Percentiles rank a stretch among this genome's conserved stretches.
phyloP scores from a whole-genome alignment of 176 grass and related monocot species.

The Microstegium vimineum region DNA sequence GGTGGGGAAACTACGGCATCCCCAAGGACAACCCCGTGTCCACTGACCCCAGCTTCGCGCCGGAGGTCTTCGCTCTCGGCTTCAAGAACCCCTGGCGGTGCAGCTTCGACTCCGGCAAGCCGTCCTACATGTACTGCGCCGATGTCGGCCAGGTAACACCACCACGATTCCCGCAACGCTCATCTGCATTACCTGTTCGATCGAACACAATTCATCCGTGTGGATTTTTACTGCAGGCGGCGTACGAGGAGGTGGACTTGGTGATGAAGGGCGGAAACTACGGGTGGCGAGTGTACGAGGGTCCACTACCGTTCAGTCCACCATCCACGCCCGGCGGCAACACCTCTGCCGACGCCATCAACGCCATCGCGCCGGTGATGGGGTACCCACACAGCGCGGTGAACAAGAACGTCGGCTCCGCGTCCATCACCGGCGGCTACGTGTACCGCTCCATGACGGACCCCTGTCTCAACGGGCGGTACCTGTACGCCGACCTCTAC shows the following conservation, averaged over 20 bases:
- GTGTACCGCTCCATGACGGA: slow-evolving; percentile 67
- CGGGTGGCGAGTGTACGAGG: slow-evolving; percentile 79
- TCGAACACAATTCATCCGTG: no score
- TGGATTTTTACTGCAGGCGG: background rate
- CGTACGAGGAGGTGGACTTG: slow-evolving; percentile 70
- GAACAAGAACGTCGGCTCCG: slow-evolving; percentile 68
- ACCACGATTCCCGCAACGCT: no score
- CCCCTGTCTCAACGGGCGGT: slow-evolving; percentile 71
- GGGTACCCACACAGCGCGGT: slow-evolving; percentile 51
- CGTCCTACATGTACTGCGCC: slow-evolving; percentile 66
- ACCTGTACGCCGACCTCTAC: slow-evolving; percentile 77
- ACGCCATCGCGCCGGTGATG: slow-evolving; percentile 68
- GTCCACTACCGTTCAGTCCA: slow-evolving; percentile 16
- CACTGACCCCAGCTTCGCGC: slow-evolving; percentile 42
- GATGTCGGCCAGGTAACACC: slow-evolving; percentile 56
- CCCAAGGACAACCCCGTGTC: slow-evolving; percentile 74
- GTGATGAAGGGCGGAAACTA: slow-evolving; percentile 81
- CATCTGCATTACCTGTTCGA: no score
- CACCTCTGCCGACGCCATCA: slow-evolving; percentile 52
- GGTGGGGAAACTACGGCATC: slow-evolving; percentile 74
- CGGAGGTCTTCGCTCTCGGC: slow-evolving; percentile 75
- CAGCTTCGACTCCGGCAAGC: slow-evolving; percentile 69
- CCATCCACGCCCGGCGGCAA: slow-evolving; percentile 58
- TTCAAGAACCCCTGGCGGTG: slow-evolving; percentile 80
- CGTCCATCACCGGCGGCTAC: slow-evolving; percentile 65